These are phyloP conservation scores for Coffea humblotiana DNA, from an alignment of 305 asterid genomes.

Conservation along the genomic window DNA sequence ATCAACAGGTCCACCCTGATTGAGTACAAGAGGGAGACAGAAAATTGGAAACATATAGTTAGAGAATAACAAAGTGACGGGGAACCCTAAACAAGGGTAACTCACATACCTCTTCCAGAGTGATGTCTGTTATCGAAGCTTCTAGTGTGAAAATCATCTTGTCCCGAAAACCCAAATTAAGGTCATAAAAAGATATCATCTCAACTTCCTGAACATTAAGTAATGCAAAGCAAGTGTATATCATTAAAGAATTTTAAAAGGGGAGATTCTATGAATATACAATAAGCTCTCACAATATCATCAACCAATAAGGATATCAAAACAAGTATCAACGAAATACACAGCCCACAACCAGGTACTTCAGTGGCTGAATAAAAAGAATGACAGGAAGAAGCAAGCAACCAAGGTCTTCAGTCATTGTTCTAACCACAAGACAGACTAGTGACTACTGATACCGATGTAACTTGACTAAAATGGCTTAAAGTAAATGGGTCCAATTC, in stretches of 20 bases:
- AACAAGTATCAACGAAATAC: not conserved
- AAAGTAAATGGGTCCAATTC: not conserved
- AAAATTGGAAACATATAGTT: constrained; percentile 13
- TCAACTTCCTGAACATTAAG: constrained; percentile 53
- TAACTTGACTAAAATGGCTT: not conserved
- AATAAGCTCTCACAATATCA: not conserved
- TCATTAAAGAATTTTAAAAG: constrained; percentile 21
- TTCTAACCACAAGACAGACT: not conserved
- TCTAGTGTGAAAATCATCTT: constrained; percentile 50
- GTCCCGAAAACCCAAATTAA: constrained; percentile 57
- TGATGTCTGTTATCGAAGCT: constrained; percentile 46
- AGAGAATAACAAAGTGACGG: constrained; percentile 5
- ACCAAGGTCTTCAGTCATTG: not conserved
- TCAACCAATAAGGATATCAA: not conserved
- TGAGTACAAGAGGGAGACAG: constrained; percentile 29
- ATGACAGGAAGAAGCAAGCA: not conserved
- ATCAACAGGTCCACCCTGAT: constrained; percentile 73
- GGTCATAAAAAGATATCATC: constrained; percentile 51
- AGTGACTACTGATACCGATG: constrained; percentile 1
- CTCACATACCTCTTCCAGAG: constrained; percentile 64
- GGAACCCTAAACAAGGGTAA: constrained; percentile 14
- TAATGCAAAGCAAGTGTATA: constrained; percentile 22
- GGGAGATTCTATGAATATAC: constrained; percentile 4
- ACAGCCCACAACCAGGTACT: not conserved
- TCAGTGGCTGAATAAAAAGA: not conserved